Percentiles rank a stretch among this genome's conserved stretches.
These are phyloP conservation scores for Aureobasidium lini DNA, from an alignment of 2,329 filamentous ascomycete genomes.

Conservation along the genomic window DNA sequence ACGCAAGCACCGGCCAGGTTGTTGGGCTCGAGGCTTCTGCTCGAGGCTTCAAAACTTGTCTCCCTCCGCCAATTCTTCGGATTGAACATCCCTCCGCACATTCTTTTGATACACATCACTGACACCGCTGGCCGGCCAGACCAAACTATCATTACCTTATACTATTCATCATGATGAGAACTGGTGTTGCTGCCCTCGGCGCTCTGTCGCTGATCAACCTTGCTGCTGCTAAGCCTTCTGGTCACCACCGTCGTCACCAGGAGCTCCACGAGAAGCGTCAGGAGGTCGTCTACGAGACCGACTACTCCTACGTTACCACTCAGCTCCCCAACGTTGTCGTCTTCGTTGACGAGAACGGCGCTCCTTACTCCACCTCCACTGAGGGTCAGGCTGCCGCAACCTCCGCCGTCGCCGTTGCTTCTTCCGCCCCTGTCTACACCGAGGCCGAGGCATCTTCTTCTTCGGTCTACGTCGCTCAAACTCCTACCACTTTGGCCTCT, in stretches of 20 bases:
- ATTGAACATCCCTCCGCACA: constrained; percentile 5
- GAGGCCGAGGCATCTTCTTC: constrained; percentile 16
- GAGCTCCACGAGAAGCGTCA: constrained; percentile 30
- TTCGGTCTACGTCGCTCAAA: constrained; percentile 10
- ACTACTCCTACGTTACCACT: constrained; percentile 31
- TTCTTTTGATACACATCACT: constrained; percentile 9
- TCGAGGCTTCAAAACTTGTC: constrained; percentile 12
- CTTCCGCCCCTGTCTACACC: constrained; percentile 14
- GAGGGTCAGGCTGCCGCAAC: constrained; percentile 10
- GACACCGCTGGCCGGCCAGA: constrained; percentile 14
- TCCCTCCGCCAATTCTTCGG: background rate
- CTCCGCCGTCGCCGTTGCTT: constrained; percentile 14
- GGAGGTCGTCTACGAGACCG: constrained; percentile 27
- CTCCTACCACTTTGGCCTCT: constrained; percentile 16
- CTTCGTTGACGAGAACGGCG: constrained; percentile 53
- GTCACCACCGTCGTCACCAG: constrained; percentile 27
- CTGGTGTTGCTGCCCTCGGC: constrained; percentile 11
- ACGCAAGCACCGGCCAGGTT: background rate
- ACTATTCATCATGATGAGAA: constrained; percentile 14
- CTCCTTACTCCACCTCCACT: constrained; percentile 35
- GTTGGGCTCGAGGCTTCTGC: background rate
- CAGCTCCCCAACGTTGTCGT: constrained; percentile 46
- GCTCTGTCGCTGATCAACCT: constrained; percentile 23
- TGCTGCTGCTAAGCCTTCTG: constrained; percentile 33
- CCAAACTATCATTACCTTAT: constrained; percentile 1